These are phyloP conservation scores for Desmodesmus armatus DNA, from an alignment of 139 green algal genomes.

Conservation along the genomic window DNA sequence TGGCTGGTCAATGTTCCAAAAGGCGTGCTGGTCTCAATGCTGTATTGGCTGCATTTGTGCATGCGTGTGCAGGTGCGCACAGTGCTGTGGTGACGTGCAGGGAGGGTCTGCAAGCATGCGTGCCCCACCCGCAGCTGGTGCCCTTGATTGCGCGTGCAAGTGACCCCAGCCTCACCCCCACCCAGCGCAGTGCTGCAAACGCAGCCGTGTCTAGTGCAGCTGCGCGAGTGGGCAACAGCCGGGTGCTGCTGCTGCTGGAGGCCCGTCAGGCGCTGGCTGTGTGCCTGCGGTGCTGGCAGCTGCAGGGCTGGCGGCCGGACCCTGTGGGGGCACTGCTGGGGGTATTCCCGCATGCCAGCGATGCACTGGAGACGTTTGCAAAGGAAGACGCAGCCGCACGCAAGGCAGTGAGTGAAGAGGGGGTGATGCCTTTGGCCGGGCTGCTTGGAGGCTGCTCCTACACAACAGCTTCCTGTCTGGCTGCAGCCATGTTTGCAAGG, in stretches of 20 bases:
- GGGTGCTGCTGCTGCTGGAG: background rate
- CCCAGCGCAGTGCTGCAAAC: background rate
- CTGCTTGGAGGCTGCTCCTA: background rate
- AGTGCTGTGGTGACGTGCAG: slow-evolving; percentile 21
- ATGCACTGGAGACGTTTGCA: background rate
- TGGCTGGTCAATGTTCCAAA: background rate
- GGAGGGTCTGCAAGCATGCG: slow-evolving; percentile 10
- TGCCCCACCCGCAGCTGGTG: background rate
- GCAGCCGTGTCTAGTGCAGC: background rate
- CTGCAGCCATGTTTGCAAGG: background rate
- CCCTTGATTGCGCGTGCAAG: background rate
- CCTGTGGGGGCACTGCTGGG: slow-evolving; percentile 32
- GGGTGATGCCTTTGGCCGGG: background rate
- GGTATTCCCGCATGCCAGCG: background rate
- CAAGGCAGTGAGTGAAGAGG: background rate
- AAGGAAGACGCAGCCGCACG: slow-evolving; percentile 7
- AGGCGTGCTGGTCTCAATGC: background rate
- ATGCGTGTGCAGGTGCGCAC: slow-evolving; percentile 2
- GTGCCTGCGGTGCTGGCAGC: slow-evolving; percentile 37
- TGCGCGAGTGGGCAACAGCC: background rate
- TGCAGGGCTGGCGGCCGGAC: slow-evolving; percentile 34
- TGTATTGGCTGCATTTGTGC: background rate
- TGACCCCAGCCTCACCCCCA: background rate
- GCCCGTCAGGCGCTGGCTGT: slow-evolving; percentile 25
- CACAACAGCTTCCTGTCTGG: background rate